Percentiles rank a stretch among this genome's conserved stretches.
Evolutionary conservation across 2,329 filamentous ascomycete genomes (phyloP).

Genomic region (Dactylellina leptospora): DNA sequence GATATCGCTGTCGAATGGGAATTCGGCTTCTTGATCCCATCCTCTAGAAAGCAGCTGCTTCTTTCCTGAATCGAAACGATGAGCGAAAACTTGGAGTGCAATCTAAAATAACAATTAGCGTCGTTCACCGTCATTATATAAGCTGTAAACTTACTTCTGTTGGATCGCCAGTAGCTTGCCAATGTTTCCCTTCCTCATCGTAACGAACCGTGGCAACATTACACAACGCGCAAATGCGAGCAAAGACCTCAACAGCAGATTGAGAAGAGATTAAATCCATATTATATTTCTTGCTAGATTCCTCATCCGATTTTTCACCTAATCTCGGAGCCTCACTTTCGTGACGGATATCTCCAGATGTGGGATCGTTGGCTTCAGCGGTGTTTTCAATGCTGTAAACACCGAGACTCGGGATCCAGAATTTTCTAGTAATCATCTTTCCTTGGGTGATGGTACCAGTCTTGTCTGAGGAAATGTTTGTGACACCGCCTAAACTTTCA

Average conservation of each 20-base stretch:
- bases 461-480: conserved; percentile 67
- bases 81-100: conserved; percentile 77
- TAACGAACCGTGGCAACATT: conserved; percentile 72
- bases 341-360: conserved; percentile 65
- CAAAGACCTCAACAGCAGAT: conserved; percentile 23
- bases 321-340: conserved; percentile 63
- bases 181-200: conserved; percentile 61
- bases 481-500: conserved; percentile 68
- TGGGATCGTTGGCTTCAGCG: conserved; percentile 68
- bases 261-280: conserved; percentile 38
- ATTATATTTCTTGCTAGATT: conserved; percentile 33
- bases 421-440: conserved; percentile 71
- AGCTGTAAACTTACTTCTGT: conserved; percentile 63
- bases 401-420: conserved; percentile 68
- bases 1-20: conserved; percentile 76
- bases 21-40: conserved; percentile 72
- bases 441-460: conserved; percentile 71
- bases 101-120: conserved; percentile 30
- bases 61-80: conserved; percentile 72
- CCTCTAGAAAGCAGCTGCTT: conserved; percentile 62
- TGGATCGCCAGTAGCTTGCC: conserved; percentile 70
- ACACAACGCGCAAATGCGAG: conserved; percentile 63
- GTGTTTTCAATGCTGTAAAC: conserved; percentile 69
- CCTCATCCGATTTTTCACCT: conserved; percentile 55
- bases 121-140: neutral